Base-by-base conservation (phyloP, 2,329 filamentous ascomycete species). In the Aspergillus uvarum region DNA sequence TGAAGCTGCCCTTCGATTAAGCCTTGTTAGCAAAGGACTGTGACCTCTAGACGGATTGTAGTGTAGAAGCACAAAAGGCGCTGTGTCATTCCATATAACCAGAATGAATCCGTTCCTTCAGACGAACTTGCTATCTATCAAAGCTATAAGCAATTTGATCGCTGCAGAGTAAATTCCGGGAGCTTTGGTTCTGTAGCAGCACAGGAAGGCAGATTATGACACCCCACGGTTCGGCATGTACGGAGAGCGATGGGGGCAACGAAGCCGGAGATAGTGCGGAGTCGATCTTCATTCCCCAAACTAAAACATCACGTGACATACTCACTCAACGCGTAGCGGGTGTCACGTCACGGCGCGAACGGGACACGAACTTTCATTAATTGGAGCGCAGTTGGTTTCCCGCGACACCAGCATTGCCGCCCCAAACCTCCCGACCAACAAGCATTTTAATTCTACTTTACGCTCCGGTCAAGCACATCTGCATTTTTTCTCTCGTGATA, bases 311-410 rank as follows among this genome's bases (percentile, higher is more conserved):
- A 55, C 53, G 53, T 56, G 56, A 52, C 1, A 44, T 2, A 19
- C 6, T 2, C 47, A 35, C 47, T 22, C 51, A 52, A 61, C 64
- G 62, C 62, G 63, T 64, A 58, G 59, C 55, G 56, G 53, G 60
- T 54, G 62, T 63, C 65, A 66, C 65, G 62, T 62, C 56, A 44
- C 51, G 57, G 51, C 65, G 63, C 65, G 65, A 65, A 54, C 47
- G 51, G 56, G 47, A 65, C 65, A 67, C 65, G 65, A 60, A 54
- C 56, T 54, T 54, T 32, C 53, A 55, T 58, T 35, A 22, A 61
- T 59, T 10, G 55, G 54, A 55, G 59, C 55, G 56, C 62, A 56
- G 42, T 29, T 29, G 26, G 26, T 59, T 58, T 50, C 47, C 58
- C 62, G 60, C 62, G 58, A 31, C 52, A 48, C 47, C 59, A 38